These are phyloP conservation scores for Fraxinus dipetala DNA, from an alignment of 305 asterid species.

Conservation along the genomic window DNA sequence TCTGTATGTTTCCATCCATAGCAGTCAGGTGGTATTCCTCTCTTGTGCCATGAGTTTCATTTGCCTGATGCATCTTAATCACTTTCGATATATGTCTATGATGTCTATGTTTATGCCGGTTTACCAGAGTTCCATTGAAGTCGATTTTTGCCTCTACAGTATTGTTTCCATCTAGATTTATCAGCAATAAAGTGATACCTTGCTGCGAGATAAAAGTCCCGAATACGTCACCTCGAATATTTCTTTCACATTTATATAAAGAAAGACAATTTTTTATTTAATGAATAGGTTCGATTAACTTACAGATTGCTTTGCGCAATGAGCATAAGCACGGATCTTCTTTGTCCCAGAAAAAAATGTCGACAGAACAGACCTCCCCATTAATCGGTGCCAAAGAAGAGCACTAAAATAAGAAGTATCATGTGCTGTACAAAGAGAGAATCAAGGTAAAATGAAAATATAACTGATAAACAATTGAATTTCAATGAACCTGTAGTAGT, in stretches of 20 bases:
- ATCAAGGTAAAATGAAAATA: not conserved
- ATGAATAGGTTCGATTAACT: constrained; percentile 10
- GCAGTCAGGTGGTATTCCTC: constrained; percentile 53
- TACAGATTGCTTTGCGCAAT: constrained; percentile 51
- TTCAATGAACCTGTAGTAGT: constrained; percentile 13
- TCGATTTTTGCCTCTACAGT: constrained; percentile 27
- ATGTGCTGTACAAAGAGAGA: not conserved
- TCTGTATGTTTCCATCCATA: constrained; percentile 37
- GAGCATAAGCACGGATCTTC: constrained; percentile 48
- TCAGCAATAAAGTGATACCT: constrained; percentile 43
- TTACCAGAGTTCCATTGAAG: constrained; percentile 13
- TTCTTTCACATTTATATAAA: not conserved
- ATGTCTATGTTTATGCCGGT: constrained; percentile 1
- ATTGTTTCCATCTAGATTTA: constrained; percentile 41
- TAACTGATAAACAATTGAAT: not conserved
- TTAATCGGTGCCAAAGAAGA: constrained; percentile 53
- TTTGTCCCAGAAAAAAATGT: constrained; percentile 39
- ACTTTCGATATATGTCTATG: constrained; percentile 17
- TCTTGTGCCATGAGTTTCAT: constrained; percentile 17
- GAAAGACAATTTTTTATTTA: not conserved
- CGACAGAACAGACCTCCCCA: constrained; percentile 44
- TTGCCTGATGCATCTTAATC: constrained; percentile 15
- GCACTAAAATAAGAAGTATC: constrained; percentile 28
- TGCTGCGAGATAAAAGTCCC: constrained; percentile 28
- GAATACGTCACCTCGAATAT: not conserved